A percentile compares a stretch with the other conserved stretches of the same genome.
phyloP scores from a whole-genome alignment of 1,284 basidiomycete genomes.

The Leccinum fallax region DNA sequence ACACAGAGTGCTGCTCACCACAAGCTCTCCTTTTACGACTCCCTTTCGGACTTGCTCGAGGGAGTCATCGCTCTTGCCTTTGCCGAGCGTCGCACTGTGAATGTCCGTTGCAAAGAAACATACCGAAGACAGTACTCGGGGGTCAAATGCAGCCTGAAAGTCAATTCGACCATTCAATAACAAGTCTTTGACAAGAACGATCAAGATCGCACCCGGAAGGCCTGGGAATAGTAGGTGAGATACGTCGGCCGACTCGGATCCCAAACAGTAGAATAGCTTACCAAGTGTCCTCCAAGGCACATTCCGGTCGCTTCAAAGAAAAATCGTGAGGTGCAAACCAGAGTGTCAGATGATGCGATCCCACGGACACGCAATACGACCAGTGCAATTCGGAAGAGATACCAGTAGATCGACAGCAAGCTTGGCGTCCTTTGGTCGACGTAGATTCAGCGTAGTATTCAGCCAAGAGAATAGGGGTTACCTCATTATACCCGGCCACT shows the following conservation, averaged over 20 bases:
- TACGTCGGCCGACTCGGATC: background rate
- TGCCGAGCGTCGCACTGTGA: slow-evolving; percentile 84
- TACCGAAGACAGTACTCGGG: slow-evolving; percentile 79
- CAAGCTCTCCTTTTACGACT: slow-evolving; percentile 83
- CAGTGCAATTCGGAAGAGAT: slow-evolving; percentile 82
- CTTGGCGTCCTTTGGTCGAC: slow-evolving; percentile 63
- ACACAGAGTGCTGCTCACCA: slow-evolving; percentile 49
- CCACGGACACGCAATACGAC: slow-evolving; percentile 76
- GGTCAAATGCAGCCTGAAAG: slow-evolving; percentile 75
- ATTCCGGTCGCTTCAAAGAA: slow-evolving; percentile 69
- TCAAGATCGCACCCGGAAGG: slow-evolving; percentile 25
- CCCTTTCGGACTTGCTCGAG: slow-evolving; percentile 72
- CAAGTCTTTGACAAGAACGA: slow-evolving; percentile 47
- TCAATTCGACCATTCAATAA: slow-evolving; percentile 38
- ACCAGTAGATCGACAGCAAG: slow-evolving; percentile 75
- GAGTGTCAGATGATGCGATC: background rate
- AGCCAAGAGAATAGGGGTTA: slow-evolving; percentile 25
- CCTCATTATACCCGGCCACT: slow-evolving; percentile 84
- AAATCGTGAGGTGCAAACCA: slow-evolving; percentile 1
- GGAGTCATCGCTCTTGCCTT: slow-evolving; percentile 80
- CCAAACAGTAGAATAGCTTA: slow-evolving; percentile 29
- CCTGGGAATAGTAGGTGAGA: slow-evolving; percentile 18
- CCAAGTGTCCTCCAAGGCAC: slow-evolving; percentile 87
- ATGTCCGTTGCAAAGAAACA: slow-evolving; percentile 95
- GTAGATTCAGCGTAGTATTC: background rate